These are phyloP conservation scores for Colletotrichum sp. DNA, from an alignment of 2,329 filamentous ascomycete species.

Conservation along the genomic window DNA sequence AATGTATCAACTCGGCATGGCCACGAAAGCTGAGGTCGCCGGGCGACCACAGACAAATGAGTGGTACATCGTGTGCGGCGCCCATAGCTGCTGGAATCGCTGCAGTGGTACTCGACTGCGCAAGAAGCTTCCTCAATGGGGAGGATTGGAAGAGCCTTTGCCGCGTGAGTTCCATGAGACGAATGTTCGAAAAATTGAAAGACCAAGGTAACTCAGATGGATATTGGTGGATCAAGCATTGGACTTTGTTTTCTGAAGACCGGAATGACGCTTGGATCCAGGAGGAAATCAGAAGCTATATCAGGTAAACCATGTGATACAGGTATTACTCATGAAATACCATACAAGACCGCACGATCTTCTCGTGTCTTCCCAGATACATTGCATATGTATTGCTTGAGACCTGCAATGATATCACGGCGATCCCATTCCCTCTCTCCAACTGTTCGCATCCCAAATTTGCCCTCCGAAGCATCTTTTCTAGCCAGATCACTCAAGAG, in stretches of 20 bases:
- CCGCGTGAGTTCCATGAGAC: not conserved
- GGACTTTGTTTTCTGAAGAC: not conserved
- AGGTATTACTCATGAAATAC: too few relatives aligned
- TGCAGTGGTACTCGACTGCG: not conserved
- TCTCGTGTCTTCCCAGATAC: too few relatives aligned
- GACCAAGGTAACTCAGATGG: not conserved
- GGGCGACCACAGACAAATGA: not conserved
- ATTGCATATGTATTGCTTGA: too few relatives aligned
- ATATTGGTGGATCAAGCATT: not conserved
- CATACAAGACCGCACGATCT: too few relatives aligned
- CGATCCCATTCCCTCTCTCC: too few relatives aligned
- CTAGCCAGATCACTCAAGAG: too few relatives aligned
- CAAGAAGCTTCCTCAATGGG: not conserved
- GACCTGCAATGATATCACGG: too few relatives aligned
- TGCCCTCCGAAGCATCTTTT: too few relatives aligned
- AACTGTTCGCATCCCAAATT: too few relatives aligned
- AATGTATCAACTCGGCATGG: not conserved
- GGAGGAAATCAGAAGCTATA: not conserved
- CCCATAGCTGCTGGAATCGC: not conserved
- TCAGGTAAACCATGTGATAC: not conserved
- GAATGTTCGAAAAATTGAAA: not conserved
- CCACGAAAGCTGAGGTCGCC: accelerated
- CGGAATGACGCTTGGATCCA: not conserved
- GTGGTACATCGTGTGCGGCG: not conserved
- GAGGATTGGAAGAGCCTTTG: not conserved